Base-by-base conservation (phyloP, 2,329 filamentous ascomycete species). In the Xylariaceae sp. region DNA sequence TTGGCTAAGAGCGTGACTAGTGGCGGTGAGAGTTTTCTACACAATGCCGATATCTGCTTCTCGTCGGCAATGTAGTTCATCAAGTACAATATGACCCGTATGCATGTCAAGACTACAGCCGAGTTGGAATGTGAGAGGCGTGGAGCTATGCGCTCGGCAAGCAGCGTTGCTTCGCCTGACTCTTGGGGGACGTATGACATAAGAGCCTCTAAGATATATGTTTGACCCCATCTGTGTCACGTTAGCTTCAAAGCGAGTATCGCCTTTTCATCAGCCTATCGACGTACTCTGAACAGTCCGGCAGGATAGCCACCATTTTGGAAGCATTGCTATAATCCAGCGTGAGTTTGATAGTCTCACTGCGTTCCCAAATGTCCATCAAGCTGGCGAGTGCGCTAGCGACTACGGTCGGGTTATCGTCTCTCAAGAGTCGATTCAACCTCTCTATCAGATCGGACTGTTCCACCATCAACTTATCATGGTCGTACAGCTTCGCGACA, bases 161-260 rank as follows among this genome's bases (percentile, higher is more conserved):
- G 80, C 14, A 99, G 78, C 6, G 90, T 80, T 5, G 94, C 93
- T 72, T 99, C 94, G 36, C 85, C 82, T 0, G 87, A 87, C 64
- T 97, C 92, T 71, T 96, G 90, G 6, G 94, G 94, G 13, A 97
- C 89, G 68, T 97, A 99, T 18, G 93, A 94, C 89, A 97, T 97
- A 63, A 99, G 80, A 17, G 94, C 92, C 73, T 99, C 94, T 9
- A 99, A 81, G 50, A 99, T 97, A 70, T 99, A 99, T 18, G 93
- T 97, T 75, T 99, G 94, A 40, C 94, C 93, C 94, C 94, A 99
- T 80, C 90, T 95, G 60, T 28, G 51, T 28, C 47, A 50, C 6
- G 36, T 51, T 43, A 58, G 53, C 31, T 34, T 42, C 16, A 42
- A 43, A 36, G 5, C 34, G 17, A 19, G 28, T 1, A 47, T 38